These are phyloP conservation scores for Plasmodium coatneyi DNA, from an alignment of 169 alveolate genomes.

Conservation along the genomic window DNA sequence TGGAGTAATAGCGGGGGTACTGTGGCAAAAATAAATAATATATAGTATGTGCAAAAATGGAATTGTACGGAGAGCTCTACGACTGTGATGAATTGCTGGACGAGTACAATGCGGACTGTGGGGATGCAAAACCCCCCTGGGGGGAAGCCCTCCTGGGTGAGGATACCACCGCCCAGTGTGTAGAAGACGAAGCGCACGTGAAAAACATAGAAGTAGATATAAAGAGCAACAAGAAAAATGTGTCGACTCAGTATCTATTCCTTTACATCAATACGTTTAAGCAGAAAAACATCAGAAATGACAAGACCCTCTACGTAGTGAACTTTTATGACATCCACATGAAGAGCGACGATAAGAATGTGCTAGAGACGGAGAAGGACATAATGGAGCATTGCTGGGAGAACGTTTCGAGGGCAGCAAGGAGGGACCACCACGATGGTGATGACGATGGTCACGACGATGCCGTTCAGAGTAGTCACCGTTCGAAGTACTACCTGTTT, in stretches of 20 bases:
- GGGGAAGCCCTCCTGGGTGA: neutral
- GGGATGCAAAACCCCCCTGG: neutral
- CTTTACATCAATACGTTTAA: constrained; percentile 60
- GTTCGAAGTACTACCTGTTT: neutral
- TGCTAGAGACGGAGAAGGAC: constrained; percentile 14
- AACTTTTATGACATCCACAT: constrained; percentile 56
- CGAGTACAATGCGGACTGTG: neutral
- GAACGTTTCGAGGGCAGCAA: neutral
- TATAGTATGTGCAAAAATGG: neutral
- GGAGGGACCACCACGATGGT: neutral
- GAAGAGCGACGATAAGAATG: constrained; percentile 1
- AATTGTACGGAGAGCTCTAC: constrained; percentile 41
- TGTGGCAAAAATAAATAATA: neutral
- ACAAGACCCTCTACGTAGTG: neutral
- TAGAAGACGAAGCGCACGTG: constrained; percentile 21
- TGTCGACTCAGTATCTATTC: constrained; percentile 53
- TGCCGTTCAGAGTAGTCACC: neutral
- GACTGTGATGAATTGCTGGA: constrained; percentile 28
- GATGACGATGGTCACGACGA: neutral
- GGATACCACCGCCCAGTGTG: neutral
- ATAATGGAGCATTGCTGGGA: constrained; percentile 21
- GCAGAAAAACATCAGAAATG: constrained; percentile 13
- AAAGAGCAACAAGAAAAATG: constrained; percentile 29
- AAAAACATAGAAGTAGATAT: constrained; percentile 49
- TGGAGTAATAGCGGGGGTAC: neutral